Evolutionary conservation across 2,329 filamentous ascomycete species (phyloP).

Genomic region (Penicillium sp.): DNA sequence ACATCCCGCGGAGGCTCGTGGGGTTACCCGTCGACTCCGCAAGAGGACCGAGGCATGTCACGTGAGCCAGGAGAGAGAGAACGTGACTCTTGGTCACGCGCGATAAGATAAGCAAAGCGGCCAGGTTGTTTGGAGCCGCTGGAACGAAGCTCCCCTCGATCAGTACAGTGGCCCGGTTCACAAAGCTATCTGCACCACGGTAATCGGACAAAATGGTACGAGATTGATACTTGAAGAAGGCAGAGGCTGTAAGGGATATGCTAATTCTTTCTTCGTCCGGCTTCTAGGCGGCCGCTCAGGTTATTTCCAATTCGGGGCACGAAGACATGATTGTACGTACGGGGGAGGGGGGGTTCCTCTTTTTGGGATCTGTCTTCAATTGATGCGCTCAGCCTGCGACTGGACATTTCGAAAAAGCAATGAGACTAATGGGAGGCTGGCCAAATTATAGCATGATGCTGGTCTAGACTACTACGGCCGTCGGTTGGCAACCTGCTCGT

Average conservation of each 20-base stretch:
- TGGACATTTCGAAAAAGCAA: not conserved
- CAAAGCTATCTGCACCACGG: conserved; percentile 9
- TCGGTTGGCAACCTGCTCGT: conserved; percentile 92
- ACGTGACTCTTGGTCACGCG: conserved; percentile 17
- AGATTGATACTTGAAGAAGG: not conserved
- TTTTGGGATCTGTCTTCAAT: conserved; percentile 6
- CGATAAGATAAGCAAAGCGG: conserved; percentile 23
- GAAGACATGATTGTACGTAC: conserved; percentile 98
- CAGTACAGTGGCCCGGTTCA: conserved; percentile 4
- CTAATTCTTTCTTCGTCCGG: conserved; percentile 5
- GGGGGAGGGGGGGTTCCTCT: not conserved
- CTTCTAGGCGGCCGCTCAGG: conserved; percentile 56
- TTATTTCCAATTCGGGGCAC: conserved; percentile 80
- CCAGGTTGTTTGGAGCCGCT: conserved; percentile 21
- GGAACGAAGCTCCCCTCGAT: conserved; percentile 11
- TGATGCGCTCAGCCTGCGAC: not conserved
- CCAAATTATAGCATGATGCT: conserved; percentile 70
- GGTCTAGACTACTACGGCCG: conserved; percentile 98
- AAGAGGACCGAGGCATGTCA: conserved; percentile 17
- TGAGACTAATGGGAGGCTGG: conserved; percentile 3
- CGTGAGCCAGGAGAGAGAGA: not conserved
- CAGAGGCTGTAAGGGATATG: conserved; percentile 4
- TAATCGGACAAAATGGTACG: conserved; percentile 21
- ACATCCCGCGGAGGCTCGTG: conserved; percentile 6
- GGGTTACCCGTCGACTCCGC: conserved; percentile 11